phyloP scores from a whole-genome alignment of 352 stramenopile genomes.

The Pythium guiyangense region DNA sequence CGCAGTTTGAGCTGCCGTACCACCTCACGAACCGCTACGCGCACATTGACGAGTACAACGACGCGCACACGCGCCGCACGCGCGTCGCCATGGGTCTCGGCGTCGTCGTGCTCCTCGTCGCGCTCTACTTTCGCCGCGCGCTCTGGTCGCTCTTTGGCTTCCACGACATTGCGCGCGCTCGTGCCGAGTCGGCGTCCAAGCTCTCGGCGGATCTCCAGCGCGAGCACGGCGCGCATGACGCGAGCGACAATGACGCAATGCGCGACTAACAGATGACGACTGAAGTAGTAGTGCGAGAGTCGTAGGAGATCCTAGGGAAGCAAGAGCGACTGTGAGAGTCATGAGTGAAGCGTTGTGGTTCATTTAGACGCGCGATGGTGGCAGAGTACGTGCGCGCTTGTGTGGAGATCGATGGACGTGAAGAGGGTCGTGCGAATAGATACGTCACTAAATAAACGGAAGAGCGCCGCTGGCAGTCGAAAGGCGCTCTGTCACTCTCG shows the following conservation, averaged over 20 bases:
- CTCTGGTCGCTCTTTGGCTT: slow-evolving; percentile 58
- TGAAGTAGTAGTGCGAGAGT: too few relatives aligned
- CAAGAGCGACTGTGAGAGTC: too few relatives aligned
- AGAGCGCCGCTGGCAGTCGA: too few relatives aligned
- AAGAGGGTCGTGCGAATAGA: too few relatives aligned
- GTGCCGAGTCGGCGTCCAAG: slow-evolving; percentile 61
- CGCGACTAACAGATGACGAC: too few relatives aligned
- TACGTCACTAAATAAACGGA: too few relatives aligned
- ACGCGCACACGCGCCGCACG: slow-evolving; percentile 42
- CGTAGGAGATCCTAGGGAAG: too few relatives aligned
- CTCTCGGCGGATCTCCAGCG: slow-evolving; percentile 45
- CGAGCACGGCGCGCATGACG: slow-evolving; percentile 9
- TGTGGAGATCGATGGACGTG: too few relatives aligned
- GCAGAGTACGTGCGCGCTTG: too few relatives aligned
- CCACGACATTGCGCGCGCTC: slow-evolving; percentile 58
- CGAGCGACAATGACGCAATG: slow-evolving; percentile 1
- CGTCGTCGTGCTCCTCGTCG: slow-evolving; percentile 31
- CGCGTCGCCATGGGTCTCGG: slow-evolving; percentile 26
- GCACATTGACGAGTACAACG: slow-evolving; percentile 77
- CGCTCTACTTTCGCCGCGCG: slow-evolving; percentile 51
- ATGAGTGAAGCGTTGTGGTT: not conserved
- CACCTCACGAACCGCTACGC: slow-evolving; percentile 84
- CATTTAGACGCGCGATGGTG: not conserved
- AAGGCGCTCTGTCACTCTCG: too few relatives aligned
- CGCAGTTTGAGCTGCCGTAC: slow-evolving; percentile 89